Base-by-base conservation (phyloP, 2,329 filamentous ascomycete species). In the Cephalotrichum gorgonifer region DNA sequence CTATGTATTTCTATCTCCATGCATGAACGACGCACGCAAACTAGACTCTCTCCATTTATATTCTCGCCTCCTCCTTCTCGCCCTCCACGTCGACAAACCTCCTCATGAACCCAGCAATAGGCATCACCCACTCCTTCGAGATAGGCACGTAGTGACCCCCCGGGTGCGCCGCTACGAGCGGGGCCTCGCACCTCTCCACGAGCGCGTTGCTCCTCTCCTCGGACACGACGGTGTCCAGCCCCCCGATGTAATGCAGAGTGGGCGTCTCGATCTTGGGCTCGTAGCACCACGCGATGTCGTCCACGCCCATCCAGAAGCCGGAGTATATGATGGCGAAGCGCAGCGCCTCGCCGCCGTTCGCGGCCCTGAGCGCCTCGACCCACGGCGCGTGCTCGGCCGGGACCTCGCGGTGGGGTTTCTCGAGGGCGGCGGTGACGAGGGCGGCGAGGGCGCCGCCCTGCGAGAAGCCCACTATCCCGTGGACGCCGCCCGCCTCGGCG, bases 131-230 rank as follows among this genome's bases (percentile, higher is more conserved):
- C 56, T 89, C 85, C 69, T 85, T 88, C 56, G 83, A 80, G 52
- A 88, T 81, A 0, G 91, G 91, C 59, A 96, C 78, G 60, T 95
- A 89, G 64, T 97, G 91, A 0, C 90, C 90, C 7, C 91, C 91
- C 1, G 91, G 90, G 65, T 95, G 88, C 57, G 85, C 76, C 57
- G 79, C 60, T 54, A 79, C 71, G 60, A 72, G 43, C 0, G 73
- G 70, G 54, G 72, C 73, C 54, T 63, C 74, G 63, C 78, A 89
- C 51, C 69, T 73, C 23, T 88, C 81, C 3, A 86, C 74, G 51
- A 96, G 66, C 22, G 71, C 76, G 57, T 77, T 70, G 62, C 80
- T 87, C 59, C 87, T 72, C 48, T 66, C 65, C 70, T 96, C 90
- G 28, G 89, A 86, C 1, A 97, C 90, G 1, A 96, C 87, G 3